Evolutionary conservation across 177 flowering plant species (phyloP), one percentile per base, ranked within the genome.

Genomic region (Telopea speciosissima): DNA sequence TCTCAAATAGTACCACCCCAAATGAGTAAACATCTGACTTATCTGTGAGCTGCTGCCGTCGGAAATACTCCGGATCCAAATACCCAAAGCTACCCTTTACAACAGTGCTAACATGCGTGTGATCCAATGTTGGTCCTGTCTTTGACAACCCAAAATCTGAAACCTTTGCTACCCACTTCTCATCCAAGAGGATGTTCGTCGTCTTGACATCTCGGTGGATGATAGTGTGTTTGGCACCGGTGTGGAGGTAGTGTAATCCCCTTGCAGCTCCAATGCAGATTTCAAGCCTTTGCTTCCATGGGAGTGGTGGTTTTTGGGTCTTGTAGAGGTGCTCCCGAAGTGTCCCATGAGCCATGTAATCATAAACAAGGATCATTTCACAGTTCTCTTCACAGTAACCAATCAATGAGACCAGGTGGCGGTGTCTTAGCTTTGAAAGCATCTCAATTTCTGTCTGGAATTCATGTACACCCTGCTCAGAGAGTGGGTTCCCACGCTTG

Each of bases 151-250:
- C 98, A 61, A 93, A 93, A 81, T 93, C 97, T 36, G 97, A 91
- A 67, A 93, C 98, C 84, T 93, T 91, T 0, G 98, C 97, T 28
- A 93, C 97, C 93, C 94, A 93, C 79, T 91, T 93, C 81, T 93
- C 96, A 62, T 93, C 98, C 72, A 93, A 64, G 23, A 93, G 85
- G 72, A 93, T 93, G 78, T 93, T 93, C 11, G 96, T 90, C 11
- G 97, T 89, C 83, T 92, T 92, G 4, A 92, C 97, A 74, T 92
- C 96, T n/a, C 97, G 81, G 80, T 92, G 97, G 72, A 92, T 92
- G 54, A 92, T 90, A 13, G 93, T 89, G 80, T 92, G 85, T 67
- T 86, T 90, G 28, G 96, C 93, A 72, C 97, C 97, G 6, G 97
- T 88, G 74, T 92, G 97, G 68, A 92, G 96, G 74, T 92, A 92